Evolutionary conservation across 371 early-diverging fungal species (phyloP), one percentile per base, ranked within the genome.

Genomic region (Mortierella sp.): DNA sequence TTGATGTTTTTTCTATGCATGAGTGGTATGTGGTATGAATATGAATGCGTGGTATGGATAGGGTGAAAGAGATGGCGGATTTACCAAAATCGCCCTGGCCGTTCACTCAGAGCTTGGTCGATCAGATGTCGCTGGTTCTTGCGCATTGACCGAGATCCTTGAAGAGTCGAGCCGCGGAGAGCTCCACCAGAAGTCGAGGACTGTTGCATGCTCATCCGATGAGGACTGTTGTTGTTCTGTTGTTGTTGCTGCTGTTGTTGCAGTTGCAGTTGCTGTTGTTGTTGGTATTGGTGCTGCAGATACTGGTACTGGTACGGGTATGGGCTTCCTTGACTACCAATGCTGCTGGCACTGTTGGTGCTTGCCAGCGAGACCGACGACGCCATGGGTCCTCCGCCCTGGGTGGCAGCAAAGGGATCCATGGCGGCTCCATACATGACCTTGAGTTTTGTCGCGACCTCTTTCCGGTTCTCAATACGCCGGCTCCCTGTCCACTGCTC

Each of bases 391-490:
- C 63, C 71, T 4, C 19, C 39, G 6, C 58, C 63, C 63, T 73
- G 52, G 10, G 26, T 19, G 22, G 24, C 34, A 2, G 74, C 45
- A 26, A 69, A 66, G 5, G 69, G 68, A 6, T 77, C 82, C 69
- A 74, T 81, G 10, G 74, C 52, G 8, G 63, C 22, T 31, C 82
- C 82, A 31, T 81, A 78, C 84, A 83, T 83, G 64, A 83, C 37
- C 52, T 83, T 83, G 43, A 83, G 76, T 55, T 79, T 78, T 2
- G 76, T 83, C 16, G 84, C 84, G 5, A 76, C 84, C 39, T 79
- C 84, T 16, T 73, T 74, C 22, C 84, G 61, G 34, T 72, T 69
- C 50, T 45, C 58, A 43, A 77, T 68, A 22, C 79, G 72, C n/a
- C 70, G 64, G 43, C 43, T 65, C 7, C 79, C 79, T 3, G 79